These are phyloP conservation scores for Aplosporella prunicola DNA, from an alignment of 2,329 filamentous ascomycete genomes.

Conservation along the genomic window DNA sequence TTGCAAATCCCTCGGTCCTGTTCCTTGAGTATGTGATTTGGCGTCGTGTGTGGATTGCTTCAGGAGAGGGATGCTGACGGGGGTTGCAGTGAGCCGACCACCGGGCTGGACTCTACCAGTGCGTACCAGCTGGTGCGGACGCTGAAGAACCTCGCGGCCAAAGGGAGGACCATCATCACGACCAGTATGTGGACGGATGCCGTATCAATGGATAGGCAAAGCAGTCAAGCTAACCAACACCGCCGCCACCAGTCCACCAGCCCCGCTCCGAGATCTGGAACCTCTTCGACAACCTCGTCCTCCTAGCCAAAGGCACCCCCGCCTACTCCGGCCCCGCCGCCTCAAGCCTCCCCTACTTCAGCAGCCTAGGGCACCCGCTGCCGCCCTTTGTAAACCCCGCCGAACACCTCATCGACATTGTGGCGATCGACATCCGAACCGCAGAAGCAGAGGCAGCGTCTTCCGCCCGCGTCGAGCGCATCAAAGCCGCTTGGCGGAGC, in stretches of 20 bases:
- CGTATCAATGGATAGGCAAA: background rate
- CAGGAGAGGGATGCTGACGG: background rate
- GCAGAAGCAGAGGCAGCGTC: slow-evolving; percentile 55
- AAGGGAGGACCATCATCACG: slow-evolving; percentile 61
- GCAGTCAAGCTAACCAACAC: slow-evolving; percentile 5
- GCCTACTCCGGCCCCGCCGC: slow-evolving; percentile 56
- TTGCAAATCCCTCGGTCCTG: slow-evolving; percentile 69
- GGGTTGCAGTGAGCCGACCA: slow-evolving; percentile 53
- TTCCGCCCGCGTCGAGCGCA: slow-evolving; percentile 47
- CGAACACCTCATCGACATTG: slow-evolving; percentile 65
- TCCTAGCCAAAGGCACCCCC: slow-evolving; percentile 57
- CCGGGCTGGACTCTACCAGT: slow-evolving; percentile 66
- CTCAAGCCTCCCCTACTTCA: slow-evolving; percentile 56
- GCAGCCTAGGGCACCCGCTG: slow-evolving; percentile 48
- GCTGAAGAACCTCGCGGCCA: slow-evolving; percentile 56
- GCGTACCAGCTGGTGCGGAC: slow-evolving; percentile 65
- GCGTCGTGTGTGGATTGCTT: background rate
- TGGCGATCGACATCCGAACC: slow-evolving; percentile 63
- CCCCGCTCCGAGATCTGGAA: slow-evolving; percentile 73
- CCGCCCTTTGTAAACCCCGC: slow-evolving; percentile 70
- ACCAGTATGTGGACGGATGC: slow-evolving; percentile 36
- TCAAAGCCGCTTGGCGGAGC: slow-evolving; percentile 31
- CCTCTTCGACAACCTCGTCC: slow-evolving; percentile 61
- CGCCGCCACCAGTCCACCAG: slow-evolving; percentile 52
- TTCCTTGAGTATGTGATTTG: slow-evolving; percentile 50